Conservation (phyloP, 768 basidiomycete species). For the Sistotremastrum suecicum region DNA sequence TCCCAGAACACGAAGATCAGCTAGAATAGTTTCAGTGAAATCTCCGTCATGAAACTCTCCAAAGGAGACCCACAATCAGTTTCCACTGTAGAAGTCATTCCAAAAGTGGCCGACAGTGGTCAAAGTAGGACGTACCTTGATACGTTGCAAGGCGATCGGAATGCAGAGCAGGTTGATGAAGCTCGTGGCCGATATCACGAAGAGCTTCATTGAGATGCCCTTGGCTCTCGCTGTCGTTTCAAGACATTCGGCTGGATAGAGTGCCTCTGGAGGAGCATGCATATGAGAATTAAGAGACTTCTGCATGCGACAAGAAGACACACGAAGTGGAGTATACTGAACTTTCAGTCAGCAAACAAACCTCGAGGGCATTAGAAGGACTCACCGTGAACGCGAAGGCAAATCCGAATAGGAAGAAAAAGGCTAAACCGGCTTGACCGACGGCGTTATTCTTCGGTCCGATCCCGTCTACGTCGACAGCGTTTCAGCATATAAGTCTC, state of each 20-base stretch:
- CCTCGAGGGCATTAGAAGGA: constrained; percentile 13
- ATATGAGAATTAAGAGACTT: background rate
- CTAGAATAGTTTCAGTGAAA: constrained; percentile 1
- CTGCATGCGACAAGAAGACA: background rate
- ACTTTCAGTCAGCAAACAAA: background rate
- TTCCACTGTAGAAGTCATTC: background rate
- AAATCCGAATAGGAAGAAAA: constrained; percentile 16
- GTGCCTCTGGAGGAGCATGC: constrained; percentile 2
- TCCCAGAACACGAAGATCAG: constrained; percentile 6
- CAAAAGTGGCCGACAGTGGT: constrained; percentile 7
- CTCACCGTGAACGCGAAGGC: constrained; percentile 20
- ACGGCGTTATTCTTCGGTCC: background rate
- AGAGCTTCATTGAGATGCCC: constrained; percentile 14
- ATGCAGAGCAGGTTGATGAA: constrained; percentile 24
- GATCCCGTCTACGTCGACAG: background rate
- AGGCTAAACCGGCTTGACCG: constrained; percentile 14
- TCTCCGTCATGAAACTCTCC: background rate
- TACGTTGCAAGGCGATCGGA: constrained; percentile 19
- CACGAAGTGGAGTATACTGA: background rate
- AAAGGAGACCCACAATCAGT: background rate
- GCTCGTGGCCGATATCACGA: constrained; percentile 3
- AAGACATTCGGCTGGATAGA: constrained; percentile 20
- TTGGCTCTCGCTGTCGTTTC: constrained; percentile 22
- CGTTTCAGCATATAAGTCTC: too few species aligned
- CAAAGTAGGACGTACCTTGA: constrained; percentile 7